Conservation (phyloP, 768 basidiomycete genomes). For the Pleurotus eryngii region DNA sequence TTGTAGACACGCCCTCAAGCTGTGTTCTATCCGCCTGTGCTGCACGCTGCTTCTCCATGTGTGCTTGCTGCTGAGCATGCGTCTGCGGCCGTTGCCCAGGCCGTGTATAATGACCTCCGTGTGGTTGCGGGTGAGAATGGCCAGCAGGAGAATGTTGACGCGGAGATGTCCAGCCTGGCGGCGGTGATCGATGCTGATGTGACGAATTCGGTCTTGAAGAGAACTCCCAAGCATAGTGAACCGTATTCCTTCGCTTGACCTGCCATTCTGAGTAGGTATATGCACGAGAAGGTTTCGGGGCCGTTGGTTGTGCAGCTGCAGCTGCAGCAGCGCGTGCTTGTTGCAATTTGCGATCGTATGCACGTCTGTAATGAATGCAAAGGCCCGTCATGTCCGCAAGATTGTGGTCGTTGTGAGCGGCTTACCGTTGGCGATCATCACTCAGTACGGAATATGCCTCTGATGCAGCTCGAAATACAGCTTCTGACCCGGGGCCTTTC, state of each 20-base stretch:
- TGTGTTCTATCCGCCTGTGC: constrained; percentile 17
- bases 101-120: constrained; percentile 2
- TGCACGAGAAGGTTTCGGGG: constrained; percentile 11
- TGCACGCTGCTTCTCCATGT: constrained; percentile 2
- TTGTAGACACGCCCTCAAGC: constrained; percentile 23
- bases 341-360: constrained; percentile 41
- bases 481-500: constrained; percentile 35
- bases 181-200: constrained; percentile 1
- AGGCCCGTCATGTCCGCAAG: not conserved
- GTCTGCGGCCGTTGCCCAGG: not conserved
- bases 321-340: constrained; percentile 18
- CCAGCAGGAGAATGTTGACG: not conserved
- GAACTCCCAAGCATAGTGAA: constrained; percentile 6
- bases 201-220: not conserved
- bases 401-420: not conserved
- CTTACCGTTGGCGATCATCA: constrained; percentile 40
- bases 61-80: constrained; percentile 3
- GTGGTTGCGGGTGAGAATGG: constrained; percentile 1
- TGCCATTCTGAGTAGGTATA: constrained; percentile 16
- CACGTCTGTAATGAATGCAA: constrained; percentile 27
- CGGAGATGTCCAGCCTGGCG: constrained; percentile 1
- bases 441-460: constrained; percentile 43
- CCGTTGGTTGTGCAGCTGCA: constrained; percentile 10
- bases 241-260: constrained; percentile 17
- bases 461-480: constrained; percentile 35